Evolutionary conservation across 805 yeast species (phyloP), one percentile per base, ranked within the genome.

Genomic region (Candida succiphila): DNA sequence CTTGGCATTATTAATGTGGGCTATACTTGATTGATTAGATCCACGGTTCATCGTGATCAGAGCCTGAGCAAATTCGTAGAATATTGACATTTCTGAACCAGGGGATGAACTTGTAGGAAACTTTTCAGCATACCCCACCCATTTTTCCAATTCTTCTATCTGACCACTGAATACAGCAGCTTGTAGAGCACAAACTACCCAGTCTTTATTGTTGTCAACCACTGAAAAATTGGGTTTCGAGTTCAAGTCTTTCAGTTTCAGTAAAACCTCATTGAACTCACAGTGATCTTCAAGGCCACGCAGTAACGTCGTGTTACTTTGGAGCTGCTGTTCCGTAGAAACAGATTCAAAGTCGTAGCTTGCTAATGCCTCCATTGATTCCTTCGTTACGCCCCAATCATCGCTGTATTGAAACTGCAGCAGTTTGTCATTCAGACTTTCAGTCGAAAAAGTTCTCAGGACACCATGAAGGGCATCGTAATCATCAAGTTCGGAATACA

Each of bases 391-490:
- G 27, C 75, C 67, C 95, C 96, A 87, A 45, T 80, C 80, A 27
- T 83, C 86, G 31, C 84, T 78, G 43, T 83, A 87, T 44, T 86
- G 92, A 34, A 89, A 75, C 37, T 85, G 85, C 6, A 77, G 63
- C 18, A 88, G 68, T 49, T 85, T 83, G 39, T 87, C 88, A n/a
- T 73, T 69, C 29, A 86, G 58, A 41, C 75, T 73, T 27, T 75
- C 72, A 0, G 80, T 69, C 1, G 94, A 75, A 44, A 84, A 79
- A 38, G 69, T 69, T 38, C 83, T 76, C 36, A 88, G 59, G 4
- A 85, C 75, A 17, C 98, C 99, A 49, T 83, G 88, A 22, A 92
- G 63, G 0, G 95, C 78, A 60, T 92, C 99, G 25, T 78, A 68
- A 48, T 94, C 98, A 45, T 86, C 89, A 31, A 92, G 74, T 37